Conservation (phyloP, 1,284 basidiomycete genomes). For the Pholiota adiposa region DNA sequence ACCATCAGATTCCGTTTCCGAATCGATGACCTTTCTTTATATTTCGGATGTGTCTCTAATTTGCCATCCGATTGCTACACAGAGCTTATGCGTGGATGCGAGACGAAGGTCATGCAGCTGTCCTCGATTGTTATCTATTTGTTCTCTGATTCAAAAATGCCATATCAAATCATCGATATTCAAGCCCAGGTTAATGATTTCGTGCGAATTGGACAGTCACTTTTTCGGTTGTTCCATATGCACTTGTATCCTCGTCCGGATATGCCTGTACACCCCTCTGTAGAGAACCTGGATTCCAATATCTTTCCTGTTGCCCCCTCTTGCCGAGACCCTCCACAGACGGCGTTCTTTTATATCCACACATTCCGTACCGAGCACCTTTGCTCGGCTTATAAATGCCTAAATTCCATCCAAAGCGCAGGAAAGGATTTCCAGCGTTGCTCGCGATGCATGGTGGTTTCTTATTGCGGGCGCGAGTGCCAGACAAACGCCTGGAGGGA, state of each 20-base stretch:
- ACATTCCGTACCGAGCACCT: background rate
- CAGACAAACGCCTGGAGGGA: slow-evolving; percentile 11
- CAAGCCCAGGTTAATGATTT: background rate
- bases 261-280: slow-evolving; percentile 1
- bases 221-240: slow-evolving; percentile 14
- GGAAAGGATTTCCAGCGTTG: slow-evolving; percentile 11
- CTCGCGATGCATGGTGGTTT: slow-evolving; percentile 1
- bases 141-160: background rate
- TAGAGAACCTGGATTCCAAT: background rate
- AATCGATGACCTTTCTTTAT: background rate
- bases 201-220: background rate
- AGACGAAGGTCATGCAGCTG: slow-evolving; percentile 18
- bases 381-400: slow-evolving; percentile 5
- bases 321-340: background rate
- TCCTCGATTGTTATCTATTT: slow-evolving; percentile 17
- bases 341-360: background rate
- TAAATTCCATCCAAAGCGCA: slow-evolving; percentile 1
- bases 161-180: background rate
- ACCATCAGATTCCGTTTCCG: background rate
- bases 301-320: background rate
- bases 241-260: slow-evolving; percentile 11
- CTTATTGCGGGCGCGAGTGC: slow-evolving; percentile 14
- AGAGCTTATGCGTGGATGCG: slow-evolving; percentile 12
- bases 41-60: background rate
- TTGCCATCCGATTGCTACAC: background rate